Percentiles rank a stretch among this genome's conserved stretches.
Evolutionary conservation across 2,329 filamentous ascomycete genomes (phyloP).

Genomic region (Ceratocystis cubensis): DNA sequence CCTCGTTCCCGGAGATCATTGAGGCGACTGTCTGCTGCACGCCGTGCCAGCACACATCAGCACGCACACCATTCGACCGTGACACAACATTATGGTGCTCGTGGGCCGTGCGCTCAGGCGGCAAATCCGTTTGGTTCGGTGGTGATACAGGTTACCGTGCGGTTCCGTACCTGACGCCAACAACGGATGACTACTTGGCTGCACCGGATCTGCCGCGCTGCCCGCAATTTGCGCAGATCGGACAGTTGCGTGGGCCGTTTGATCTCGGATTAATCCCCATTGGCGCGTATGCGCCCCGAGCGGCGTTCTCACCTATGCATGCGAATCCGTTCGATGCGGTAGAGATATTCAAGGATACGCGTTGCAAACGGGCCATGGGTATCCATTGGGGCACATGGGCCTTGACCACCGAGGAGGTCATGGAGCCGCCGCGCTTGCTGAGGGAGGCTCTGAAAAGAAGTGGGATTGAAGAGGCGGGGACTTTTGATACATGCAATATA

Average conservation of each 20-base stretch:
- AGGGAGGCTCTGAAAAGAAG: slow-evolving; percentile 57
- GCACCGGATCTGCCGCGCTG: slow-evolving; percentile 58
- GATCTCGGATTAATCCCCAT: slow-evolving; percentile 89
- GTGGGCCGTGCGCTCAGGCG: slow-evolving; percentile 65
- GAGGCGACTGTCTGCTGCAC: slow-evolving; percentile 62
- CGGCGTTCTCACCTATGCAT: slow-evolving; percentile 68
- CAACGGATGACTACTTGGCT: slow-evolving; percentile 56
- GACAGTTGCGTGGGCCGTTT: slow-evolving; percentile 67
- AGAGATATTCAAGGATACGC: slow-evolving; percentile 77
- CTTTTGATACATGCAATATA: slow-evolving; percentile 75
- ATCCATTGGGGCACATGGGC: slow-evolving; percentile 95
- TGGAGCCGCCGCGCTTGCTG: slow-evolving; percentile 66
- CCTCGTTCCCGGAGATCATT: slow-evolving; percentile 39
- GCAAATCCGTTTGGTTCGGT: slow-evolving; percentile 72
- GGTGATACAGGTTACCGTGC: slow-evolving; percentile 84
- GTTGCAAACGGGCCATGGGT: slow-evolving; percentile 63
- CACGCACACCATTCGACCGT: slow-evolving; percentile 55
- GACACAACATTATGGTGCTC: slow-evolving; percentile 74
- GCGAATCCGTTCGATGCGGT: slow-evolving; percentile 77
- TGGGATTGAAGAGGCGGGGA: slow-evolving; percentile 54
- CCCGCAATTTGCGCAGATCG: slow-evolving; percentile 78
- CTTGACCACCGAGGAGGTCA: slow-evolving; percentile 68
- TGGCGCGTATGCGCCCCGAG: slow-evolving; percentile 67
- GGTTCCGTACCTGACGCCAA: slow-evolving; percentile 52
- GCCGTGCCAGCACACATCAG: slow-evolving; percentile 73